Conservation (phyloP, 768 basidiomycete species). For the Xerocomellus amylosporus region DNA sequence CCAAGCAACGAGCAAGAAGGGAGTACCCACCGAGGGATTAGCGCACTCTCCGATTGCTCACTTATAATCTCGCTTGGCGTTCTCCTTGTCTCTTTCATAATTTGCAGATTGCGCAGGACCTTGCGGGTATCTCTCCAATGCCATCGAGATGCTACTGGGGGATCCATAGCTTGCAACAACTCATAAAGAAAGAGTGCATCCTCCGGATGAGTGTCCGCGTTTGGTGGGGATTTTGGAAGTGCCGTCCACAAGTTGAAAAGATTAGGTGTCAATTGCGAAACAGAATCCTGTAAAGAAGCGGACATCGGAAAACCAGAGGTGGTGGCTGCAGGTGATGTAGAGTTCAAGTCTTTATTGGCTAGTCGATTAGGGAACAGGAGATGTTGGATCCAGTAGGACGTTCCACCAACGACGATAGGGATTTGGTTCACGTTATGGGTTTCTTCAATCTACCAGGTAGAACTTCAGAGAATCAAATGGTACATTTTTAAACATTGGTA, state of each 20-base stretch:
- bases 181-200: slow-evolving; percentile 61
- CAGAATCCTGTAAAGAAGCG: slow-evolving; percentile 37
- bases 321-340: slow-evolving; percentile 1
- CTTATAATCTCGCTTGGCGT: slow-evolving; percentile 64
- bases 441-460: slow-evolving; percentile 61
- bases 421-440: slow-evolving; percentile 60
- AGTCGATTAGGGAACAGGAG: slow-evolving; percentile 85
- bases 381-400: slow-evolving; percentile 97
- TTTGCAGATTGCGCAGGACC: slow-evolving; percentile 72
- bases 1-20: background rate
- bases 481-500: slow-evolving; percentile 11
- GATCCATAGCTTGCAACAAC: slow-evolving; percentile 69
- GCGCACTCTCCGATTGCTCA: slow-evolving; percentile 50
- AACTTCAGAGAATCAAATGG: background rate
- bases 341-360: slow-evolving; percentile 26
- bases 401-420: slow-evolving; percentile 93
- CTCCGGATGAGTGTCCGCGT: slow-evolving; percentile 52
- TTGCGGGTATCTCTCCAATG: slow-evolving; percentile 96
- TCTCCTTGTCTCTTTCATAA: slow-evolving; percentile 69
- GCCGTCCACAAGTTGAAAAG: slow-evolving; percentile 49
- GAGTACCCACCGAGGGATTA: slow-evolving; percentile 50
- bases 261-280: slow-evolving; percentile 46
- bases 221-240: slow-evolving; percentile 60
- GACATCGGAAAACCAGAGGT: slow-evolving; percentile 24
- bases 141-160: slow-evolving; percentile 75